Base-by-base conservation (phyloP, 306 rosid genomes). In the Pueraria montana region DNA sequence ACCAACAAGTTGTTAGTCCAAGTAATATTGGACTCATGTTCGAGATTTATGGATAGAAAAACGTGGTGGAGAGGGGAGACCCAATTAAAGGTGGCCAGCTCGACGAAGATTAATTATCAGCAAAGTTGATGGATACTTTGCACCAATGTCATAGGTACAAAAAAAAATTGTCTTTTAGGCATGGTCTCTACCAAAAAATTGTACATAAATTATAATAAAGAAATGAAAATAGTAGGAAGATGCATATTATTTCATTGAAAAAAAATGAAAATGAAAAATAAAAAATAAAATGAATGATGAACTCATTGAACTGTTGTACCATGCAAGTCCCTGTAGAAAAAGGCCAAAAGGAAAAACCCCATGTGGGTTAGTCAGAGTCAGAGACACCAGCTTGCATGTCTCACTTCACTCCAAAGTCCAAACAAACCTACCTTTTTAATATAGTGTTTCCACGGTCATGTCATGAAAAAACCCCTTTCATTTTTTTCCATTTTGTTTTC, bases 371-470 rank as follows among this genome's bases (percentile, higher is more conserved):
- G 49, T 66, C 27, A 36, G 30, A 42, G 74, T 20, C 12, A 32
- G 18, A 13, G 30, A 12, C 12, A 69, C 11, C 70, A 61, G 62
- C 74, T 63, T 77, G 49, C 36, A 77, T 30, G 12, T 62, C 34
- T 62, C 46, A 45, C 49, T 77, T 46, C 62, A 62, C 34, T 77
- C 45, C n/a, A 61, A 21, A 23, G 17, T 38, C 36, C 68, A 55
- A 36, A 75, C 53, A 34, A 56, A 55, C 11, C 42, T 0, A 58
- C 56, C 70, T 21, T 76, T 76, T 38, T 7, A 12, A 4, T 43
- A 21, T 61, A 12, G 67, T 61, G n/a, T 27, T 45, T 24, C 72
- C 61, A n/a, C n/a, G 80, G 14, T 13, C 18, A 8, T 48, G 27
- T 50, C 18, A 8, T 55, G 7, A 11, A 45, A 17, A 32, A 49